Evolutionary conservation across 768 basidiomycete species (phyloP).

Genomic region (Collybia nuda): DNA sequence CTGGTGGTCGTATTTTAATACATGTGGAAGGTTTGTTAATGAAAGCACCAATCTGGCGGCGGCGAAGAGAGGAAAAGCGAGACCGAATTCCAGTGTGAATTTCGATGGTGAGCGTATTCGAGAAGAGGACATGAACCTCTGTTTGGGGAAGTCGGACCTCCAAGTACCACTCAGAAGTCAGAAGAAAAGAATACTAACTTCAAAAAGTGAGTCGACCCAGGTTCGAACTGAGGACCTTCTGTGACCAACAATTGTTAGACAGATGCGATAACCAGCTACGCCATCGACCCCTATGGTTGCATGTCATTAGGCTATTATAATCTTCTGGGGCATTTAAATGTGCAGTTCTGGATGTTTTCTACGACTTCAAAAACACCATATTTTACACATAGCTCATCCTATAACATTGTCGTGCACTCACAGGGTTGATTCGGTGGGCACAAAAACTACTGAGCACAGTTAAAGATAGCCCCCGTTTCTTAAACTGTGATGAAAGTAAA

Average conservation of each 20-base stretch:
- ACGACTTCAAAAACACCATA: too few species aligned
- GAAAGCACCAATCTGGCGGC: constrained; percentile 53
- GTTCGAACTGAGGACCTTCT: constrained; percentile 20
- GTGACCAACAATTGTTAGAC: constrained; percentile 35
- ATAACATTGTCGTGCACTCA: too few species aligned
- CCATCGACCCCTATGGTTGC: constrained; percentile 39
- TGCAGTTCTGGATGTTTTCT: too few species aligned
- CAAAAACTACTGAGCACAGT: too few species aligned
- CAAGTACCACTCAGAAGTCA: neutral
- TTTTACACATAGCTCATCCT: too few species aligned
- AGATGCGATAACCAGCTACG: constrained; percentile 78
- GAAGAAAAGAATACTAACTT: neutral
- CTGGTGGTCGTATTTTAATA: constrained; percentile 69
- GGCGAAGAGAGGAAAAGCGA: constrained; percentile 41
- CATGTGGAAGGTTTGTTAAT: constrained; percentile 44
- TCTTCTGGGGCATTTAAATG: too few species aligned
- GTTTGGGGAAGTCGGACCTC: neutral
- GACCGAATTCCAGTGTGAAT: constrained; percentile 8
- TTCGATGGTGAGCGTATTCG: neutral
- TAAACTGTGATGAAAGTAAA: too few species aligned
- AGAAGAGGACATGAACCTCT: constrained; percentile 11
- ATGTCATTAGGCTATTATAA: too few species aligned
- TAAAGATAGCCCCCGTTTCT: too few species aligned
- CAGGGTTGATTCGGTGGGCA: too few species aligned
- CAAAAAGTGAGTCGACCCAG: constrained; percentile 17